Evolutionary conservation across 2,329 filamentous ascomycete species (phyloP).

Genomic region (Cadophora sp.): DNA sequence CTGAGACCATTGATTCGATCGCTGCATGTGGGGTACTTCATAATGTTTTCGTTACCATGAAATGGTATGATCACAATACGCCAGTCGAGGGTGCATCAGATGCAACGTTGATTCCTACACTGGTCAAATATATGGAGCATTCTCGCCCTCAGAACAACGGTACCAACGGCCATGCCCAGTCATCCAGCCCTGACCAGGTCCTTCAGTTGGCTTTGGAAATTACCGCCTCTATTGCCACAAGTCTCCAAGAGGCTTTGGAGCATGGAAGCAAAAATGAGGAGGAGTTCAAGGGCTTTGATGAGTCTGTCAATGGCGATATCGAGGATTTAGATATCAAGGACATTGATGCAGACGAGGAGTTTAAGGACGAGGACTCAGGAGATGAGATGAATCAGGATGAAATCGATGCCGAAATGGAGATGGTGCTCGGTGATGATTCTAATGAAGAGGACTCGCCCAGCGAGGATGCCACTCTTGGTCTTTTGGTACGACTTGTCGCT

Average conservation of each 20-base stretch:
- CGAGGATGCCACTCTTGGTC: conserved; percentile 40
- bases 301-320: conserved; percentile 35
- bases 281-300: conserved; percentile 49
- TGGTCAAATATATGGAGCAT: conserved; percentile 45
- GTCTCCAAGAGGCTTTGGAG: conserved; percentile 58
- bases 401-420: conserved; percentile 69
- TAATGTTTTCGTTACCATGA: conserved; percentile 62
- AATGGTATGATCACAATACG: conserved; percentile 59
- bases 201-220: conserved; percentile 62
- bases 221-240: conserved; percentile 68
- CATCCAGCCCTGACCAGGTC: conserved; percentile 41
- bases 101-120: conserved; percentile 54
- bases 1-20: conserved; percentile 56
- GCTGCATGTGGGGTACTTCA: conserved; percentile 67
- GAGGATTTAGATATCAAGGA: conserved; percentile 49
- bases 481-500: conserved; percentile 41
- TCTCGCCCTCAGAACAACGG: conserved; percentile 29
- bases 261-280: conserved; percentile 51
- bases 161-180: conserved; percentile 30
- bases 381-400: conserved; percentile 61
- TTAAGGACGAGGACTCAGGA: conserved; percentile 49
- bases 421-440: conserved; percentile 58
- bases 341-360: conserved; percentile 48
- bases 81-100: conserved; percentile 57
- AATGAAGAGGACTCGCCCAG: conserved; percentile 48